Base-by-base conservation (phyloP, 306 rosid species). In the Canavalia ensiformis region DNA sequence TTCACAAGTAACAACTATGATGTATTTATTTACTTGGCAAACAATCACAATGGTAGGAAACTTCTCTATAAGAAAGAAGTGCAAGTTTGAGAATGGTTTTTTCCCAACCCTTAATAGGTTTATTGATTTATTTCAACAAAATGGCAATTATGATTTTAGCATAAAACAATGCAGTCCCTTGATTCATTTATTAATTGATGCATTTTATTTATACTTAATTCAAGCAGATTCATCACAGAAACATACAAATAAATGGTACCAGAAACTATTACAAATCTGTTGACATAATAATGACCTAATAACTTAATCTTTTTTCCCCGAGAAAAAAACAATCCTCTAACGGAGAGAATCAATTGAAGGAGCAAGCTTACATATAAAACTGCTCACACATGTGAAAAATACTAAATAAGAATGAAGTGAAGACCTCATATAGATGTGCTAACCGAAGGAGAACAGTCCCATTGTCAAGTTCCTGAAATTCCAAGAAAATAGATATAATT, bases 341-440 rank as follows among this genome's bases (percentile, higher is more conserved):
- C 0, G 33, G 45, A 44, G 57, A 46, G 7, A 13, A 42, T 37
- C 57, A 72, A 59, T 29, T 62, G 57, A 52, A 50, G 50, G 25
- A 39, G 68, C 4, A 3, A 63, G 39, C 46, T 52, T 37, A 52
- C 66, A 39, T 80, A 13, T 28, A 8, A 34, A 69, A 34, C 3
- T 34, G 64, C 54, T 50, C 68, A 59, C 25, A 33, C 11, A 52
- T 5, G 44, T 13, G 72, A 50, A 7, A 80, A 78, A 59, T 56
- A 65, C 45, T 56, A 34, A 31, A 28, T 50, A 47, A 67, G 79
- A 71, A 69, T 63, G 72, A 54, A 80, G 63, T 65, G 49, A 37
- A 35, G 33, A 93, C 98, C 97, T 94, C 97, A 0, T 91, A 94
- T 80, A 94, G 71, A 82, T 94, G 98, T 0, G 98, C 94, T 46